Conservation (phyloP, 139 green algal species). For the Micractinium sp. region DNA sequence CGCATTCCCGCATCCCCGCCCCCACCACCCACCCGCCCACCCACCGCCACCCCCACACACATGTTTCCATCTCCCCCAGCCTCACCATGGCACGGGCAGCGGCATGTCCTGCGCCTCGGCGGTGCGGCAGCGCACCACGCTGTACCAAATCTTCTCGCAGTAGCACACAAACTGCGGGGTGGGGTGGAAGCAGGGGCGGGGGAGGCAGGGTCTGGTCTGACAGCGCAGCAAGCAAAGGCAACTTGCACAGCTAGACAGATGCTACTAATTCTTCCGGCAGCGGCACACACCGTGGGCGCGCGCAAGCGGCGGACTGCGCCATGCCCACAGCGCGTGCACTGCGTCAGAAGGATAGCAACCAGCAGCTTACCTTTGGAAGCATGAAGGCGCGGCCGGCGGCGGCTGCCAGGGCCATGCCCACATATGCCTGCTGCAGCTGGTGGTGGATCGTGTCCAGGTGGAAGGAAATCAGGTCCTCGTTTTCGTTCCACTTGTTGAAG, state of each 20-base stretch:
- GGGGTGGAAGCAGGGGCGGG: not conserved
- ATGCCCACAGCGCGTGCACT: too few species aligned
- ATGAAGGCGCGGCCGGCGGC: not conserved
- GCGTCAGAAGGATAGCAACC: not conserved
- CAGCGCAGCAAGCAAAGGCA: not conserved
- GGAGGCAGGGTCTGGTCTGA: not conserved
- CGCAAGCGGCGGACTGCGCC: not conserved
- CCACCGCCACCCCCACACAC: not conserved
- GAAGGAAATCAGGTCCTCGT: conserved; percentile 34
- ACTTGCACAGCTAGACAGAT: not conserved
- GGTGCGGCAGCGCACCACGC: conserved; percentile 41
- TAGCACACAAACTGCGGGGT: conserved; percentile 53
- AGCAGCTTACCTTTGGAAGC: not conserved
- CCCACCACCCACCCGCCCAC: not conserved
- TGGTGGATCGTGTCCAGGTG: conserved; percentile 1
- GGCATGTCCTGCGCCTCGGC: conserved; percentile 31
- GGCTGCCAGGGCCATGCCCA: conserved; percentile 19
- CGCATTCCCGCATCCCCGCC: not conserved
- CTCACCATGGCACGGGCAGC: conserved; percentile 47
- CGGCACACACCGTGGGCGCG: not conserved
- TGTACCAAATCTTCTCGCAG: conserved; percentile 58
- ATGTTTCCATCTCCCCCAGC: not conserved
- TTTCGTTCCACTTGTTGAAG: conserved; percentile 26
- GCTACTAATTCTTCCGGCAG: too few species aligned
- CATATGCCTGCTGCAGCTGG: conserved; percentile 49